Evolutionary conservation across 1,139 yeast species (phyloP), one percentile per base, ranked within the genome.

Genomic region (Candida sojae): DNA sequence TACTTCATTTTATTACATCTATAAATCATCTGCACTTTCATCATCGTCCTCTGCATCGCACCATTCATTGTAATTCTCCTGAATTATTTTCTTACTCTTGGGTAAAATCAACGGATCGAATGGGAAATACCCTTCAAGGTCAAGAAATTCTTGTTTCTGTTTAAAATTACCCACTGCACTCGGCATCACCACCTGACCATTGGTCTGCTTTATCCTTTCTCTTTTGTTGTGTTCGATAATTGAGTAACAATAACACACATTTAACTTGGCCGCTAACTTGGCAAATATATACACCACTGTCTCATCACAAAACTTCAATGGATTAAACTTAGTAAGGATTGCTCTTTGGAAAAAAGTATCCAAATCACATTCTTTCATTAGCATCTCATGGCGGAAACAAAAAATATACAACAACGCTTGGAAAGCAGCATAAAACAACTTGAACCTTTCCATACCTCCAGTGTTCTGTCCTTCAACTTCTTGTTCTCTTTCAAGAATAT

Each of bases 271-370:
- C 2, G 98, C 91, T 45, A 93, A 83, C 57, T 90, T 87, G 11
- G 99, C 98, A 73, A 93, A 93, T 74, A 92, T 93, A 52, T 85
- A 79, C 51, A 92, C 97, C 46, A 95, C 97, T 12, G 96, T 90
- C 59, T 90, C 95, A 62, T 92, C 93, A 66, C 98, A 91, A 70
- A 85, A 93, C 62, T 89, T 88, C 58, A 95, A 77, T 3, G 99
- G 99, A 63, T 93, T 95, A 72, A 93, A 91, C 60, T 88, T 88
- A 17, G 97, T 86, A 39, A 91, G 80, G 37, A 95, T 84, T 55
- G 88, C 81, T 56, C 96, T 77, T 65, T 89, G 97, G 71, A 92
- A 90, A 55, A 93, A 86, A 66, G 84, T 85, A 61, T 92, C 97
- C 43, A 92, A 65, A 43, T 82, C 84, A 55, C 92, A 85, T 60